Base-by-base conservation (phyloP, 148 eudicot genomes). In the Silene latifolia region DNA sequence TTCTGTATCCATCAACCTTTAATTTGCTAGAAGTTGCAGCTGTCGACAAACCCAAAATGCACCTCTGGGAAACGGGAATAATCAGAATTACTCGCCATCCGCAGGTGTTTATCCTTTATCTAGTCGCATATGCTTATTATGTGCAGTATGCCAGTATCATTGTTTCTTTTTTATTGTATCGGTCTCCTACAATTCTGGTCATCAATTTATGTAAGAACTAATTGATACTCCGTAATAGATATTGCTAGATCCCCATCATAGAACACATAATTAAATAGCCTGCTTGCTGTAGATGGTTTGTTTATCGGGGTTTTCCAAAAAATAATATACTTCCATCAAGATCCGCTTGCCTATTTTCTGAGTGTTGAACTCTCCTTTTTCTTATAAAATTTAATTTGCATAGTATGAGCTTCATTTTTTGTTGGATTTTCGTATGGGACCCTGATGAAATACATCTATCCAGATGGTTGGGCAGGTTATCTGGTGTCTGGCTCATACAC, bases 61-160 rank as follows among this genome's bases (percentile, higher is more conserved):
- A 95, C 80, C 92, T 95, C n/a, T 95, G 99, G 99, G 99, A 92
- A 82, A 92, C 98, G 64, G 99, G 99, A 73, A 92, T 95, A 60
- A 95, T 92, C 90, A 90, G 99, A 87, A 90, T 95, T 74, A 95
- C 98, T 67, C 84, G 99, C 83, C 99, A 95, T 76, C 99, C 99
- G 58, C 99, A 95, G 96, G 99, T 92, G 79, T 56, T 17, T 42
- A n/a, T 63, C 44, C 63, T 65, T 51, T 54, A 10, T 21, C 57
- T 42, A 11, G 11, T 54, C 21, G 63, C 74, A 59, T 44, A 60
- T 2, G n/a, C 69, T 47, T 63, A 24, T 56, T 48, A 71, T 18
- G 10, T 19, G 29, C 71, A n/a, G n/a, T n/a, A n/a, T n/a, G n/a
- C n/a, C n/a, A 60, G 4, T 67, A 61, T 48, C 1, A 19, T 13